Conservation (phyloP, 2,329 filamentous ascomycete species). For the Orbilia blumenaviensis region DNA sequence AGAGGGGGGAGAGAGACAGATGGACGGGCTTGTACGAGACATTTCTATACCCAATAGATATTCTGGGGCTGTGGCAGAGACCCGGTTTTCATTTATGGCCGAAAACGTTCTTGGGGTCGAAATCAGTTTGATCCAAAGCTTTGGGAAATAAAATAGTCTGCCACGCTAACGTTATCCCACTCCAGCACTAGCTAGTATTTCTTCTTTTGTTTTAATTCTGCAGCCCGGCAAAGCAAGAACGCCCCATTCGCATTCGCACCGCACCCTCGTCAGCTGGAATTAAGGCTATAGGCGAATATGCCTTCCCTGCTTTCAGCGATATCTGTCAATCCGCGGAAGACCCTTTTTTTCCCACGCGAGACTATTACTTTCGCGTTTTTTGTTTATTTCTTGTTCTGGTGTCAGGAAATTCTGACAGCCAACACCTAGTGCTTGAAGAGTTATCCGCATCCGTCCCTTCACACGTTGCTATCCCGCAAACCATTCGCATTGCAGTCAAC, state of each 20-base stretch:
- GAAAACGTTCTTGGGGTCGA: background rate
- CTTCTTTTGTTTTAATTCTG: background rate
- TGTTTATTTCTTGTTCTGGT: background rate
- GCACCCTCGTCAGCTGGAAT: background rate
- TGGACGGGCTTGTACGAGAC: background rate
- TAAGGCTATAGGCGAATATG: background rate
- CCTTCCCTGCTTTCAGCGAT: background rate
- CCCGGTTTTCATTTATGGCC: background rate
- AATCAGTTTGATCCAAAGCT: background rate
- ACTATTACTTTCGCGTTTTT: too few species aligned
- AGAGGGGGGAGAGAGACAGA: too few species aligned
- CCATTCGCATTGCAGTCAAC: background rate
- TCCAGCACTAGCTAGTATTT: background rate
- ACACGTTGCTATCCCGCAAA: background rate
- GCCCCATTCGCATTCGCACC: background rate
- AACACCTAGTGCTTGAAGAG: too few species aligned
- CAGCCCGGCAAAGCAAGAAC: background rate
- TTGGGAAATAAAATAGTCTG: background rate
- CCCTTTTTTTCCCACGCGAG: background rate
- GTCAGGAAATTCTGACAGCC: background rate
- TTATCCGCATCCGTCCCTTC: constrained; percentile 1
- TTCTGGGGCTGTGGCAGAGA: background rate
- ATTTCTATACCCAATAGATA: background rate
- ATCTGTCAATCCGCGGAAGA: constrained; percentile 3
- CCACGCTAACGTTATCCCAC: background rate